Conservation (phyloP, 768 basidiomycete species). For the Macrocybe gigantea region DNA sequence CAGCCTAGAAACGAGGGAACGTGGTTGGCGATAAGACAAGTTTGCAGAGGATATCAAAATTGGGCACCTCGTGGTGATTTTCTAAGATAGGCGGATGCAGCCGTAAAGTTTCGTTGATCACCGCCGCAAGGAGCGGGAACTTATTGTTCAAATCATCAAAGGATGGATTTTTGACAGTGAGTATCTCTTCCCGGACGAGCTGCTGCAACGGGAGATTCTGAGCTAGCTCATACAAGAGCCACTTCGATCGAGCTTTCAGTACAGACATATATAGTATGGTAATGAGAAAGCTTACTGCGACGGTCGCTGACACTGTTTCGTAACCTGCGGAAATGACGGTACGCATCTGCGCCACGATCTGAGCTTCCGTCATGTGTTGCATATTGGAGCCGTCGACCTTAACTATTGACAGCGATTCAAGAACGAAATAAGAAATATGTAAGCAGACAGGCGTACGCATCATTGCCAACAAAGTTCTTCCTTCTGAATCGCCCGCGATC, state of each 20-base stretch:
- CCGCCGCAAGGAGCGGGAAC: conserved; percentile 53
- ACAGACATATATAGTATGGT: conserved; percentile 4
- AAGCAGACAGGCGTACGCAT: conserved; percentile 39
- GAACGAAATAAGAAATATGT: not conserved
- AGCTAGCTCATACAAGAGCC: conserved; percentile 62
- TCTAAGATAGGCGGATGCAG: conserved; percentile 58
- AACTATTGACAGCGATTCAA: conserved; percentile 16
- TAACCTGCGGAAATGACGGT: conserved; percentile 60
- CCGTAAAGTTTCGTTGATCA: conserved; percentile 56
- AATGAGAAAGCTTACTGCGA: conserved; percentile 27
- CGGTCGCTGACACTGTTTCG: conserved; percentile 41
- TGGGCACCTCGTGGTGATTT: conserved; percentile 53
- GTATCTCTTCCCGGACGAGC: conserved; percentile 50
- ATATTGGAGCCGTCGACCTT: conserved; percentile 38
- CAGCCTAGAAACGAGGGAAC: conserved; percentile 31
- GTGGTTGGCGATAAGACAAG: not conserved
- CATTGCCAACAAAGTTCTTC: conserved; percentile 44
- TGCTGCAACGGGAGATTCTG: conserved; percentile 45
- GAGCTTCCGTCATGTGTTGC: conserved; percentile 37
- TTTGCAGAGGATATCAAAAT: not conserved
- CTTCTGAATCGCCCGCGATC: conserved; percentile 32
- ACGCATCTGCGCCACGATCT: conserved; percentile 55
- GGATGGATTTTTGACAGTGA: conserved; percentile 37
- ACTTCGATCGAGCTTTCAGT: conserved; percentile 29
- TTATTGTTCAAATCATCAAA: conserved; percentile 45